Evolutionary conservation across 352 stramenopile species (phyloP).

Genomic region (Phytophthora tubulina): DNA sequence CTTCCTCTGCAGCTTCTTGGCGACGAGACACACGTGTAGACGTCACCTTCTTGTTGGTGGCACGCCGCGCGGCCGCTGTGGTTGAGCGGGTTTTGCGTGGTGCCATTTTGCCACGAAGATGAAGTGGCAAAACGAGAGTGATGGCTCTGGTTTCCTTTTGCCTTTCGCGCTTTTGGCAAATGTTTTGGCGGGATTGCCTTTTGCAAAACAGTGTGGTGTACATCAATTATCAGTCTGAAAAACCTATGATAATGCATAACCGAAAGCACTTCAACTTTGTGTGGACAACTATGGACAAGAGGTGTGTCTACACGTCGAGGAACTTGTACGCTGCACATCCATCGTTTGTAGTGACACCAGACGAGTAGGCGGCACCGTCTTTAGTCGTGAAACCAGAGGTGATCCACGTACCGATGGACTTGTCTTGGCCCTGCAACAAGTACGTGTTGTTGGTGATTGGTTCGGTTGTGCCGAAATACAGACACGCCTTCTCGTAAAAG

Average conservation of each 20-base stretch:
- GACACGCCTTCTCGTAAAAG: slow-evolving; percentile 63
- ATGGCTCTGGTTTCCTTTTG: slow-evolving; percentile 13
- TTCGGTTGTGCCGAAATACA: slow-evolving; percentile 48
- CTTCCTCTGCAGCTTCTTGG: slow-evolving; percentile 2
- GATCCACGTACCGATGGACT: slow-evolving; percentile 64
- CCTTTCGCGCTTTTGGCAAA: slow-evolving; percentile 9
- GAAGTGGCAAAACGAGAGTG: background rate
- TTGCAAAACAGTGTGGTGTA: slow-evolving; percentile 8
- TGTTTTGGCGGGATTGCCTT: slow-evolving; percentile 12
- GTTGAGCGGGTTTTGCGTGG: slow-evolving; percentile 30
- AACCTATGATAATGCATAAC: no score
- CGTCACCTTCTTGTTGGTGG: background rate
- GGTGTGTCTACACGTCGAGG: slow-evolving; percentile 12
- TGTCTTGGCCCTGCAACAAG: slow-evolving; percentile 67
- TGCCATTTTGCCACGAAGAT: slow-evolving; percentile 22
- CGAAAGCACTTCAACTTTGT: no score
- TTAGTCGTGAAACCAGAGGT: slow-evolving; percentile 57
- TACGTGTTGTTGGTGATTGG: slow-evolving; percentile 55
- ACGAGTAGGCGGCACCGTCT: slow-evolving; percentile 53
- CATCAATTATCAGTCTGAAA: background rate
- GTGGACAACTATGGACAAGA: background rate
- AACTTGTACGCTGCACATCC: slow-evolving; percentile 46
- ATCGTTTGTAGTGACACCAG: slow-evolving; percentile 44
- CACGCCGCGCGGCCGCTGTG: background rate
- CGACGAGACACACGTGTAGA: background rate